Conservation (phyloP, 164 flowering plant species). For the Nymphaea colorata region DNA sequence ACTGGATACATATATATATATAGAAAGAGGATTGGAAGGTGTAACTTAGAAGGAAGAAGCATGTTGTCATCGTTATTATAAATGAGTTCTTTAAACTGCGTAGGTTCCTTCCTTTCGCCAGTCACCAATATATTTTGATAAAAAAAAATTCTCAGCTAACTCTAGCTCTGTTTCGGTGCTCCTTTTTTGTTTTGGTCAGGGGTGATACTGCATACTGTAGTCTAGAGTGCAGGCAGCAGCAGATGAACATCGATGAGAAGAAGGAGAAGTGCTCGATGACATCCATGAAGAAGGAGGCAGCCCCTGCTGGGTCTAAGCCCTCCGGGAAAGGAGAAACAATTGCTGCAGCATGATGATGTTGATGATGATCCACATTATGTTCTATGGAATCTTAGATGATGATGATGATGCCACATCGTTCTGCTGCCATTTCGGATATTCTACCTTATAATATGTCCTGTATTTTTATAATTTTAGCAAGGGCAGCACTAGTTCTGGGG, state of each 20-base stretch:
- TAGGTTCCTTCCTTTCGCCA: no score
- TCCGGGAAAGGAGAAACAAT: slow-evolving; percentile 27
- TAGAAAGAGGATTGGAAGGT: no score
- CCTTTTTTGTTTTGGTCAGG: slow-evolving; percentile 14
- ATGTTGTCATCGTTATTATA: no score
- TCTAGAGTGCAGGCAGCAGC: slow-evolving; percentile 50
- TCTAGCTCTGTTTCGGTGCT: no score
- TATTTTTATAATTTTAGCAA: no score
- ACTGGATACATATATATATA: no score
- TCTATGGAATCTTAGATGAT: not conserved
- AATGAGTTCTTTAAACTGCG: no score
- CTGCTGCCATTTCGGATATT: not conserved
- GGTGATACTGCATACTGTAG: slow-evolving; percentile 63
- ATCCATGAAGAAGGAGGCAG: slow-evolving; percentile 21
- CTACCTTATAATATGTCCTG: not conserved
- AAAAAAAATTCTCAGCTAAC: no score
- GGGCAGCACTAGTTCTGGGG: not conserved
- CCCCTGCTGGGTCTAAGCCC: slow-evolving; percentile 13
- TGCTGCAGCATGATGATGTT: slow-evolving; percentile 11
- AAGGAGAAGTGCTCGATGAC: slow-evolving; percentile 37
- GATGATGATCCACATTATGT: not conserved
- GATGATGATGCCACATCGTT: not conserved
- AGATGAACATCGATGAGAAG: slow-evolving; percentile 47
- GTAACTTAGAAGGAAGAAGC: no score
- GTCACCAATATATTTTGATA: no score